Conservation (phyloP, 805 yeast species). For the Candida sanyiensis region DNA sequence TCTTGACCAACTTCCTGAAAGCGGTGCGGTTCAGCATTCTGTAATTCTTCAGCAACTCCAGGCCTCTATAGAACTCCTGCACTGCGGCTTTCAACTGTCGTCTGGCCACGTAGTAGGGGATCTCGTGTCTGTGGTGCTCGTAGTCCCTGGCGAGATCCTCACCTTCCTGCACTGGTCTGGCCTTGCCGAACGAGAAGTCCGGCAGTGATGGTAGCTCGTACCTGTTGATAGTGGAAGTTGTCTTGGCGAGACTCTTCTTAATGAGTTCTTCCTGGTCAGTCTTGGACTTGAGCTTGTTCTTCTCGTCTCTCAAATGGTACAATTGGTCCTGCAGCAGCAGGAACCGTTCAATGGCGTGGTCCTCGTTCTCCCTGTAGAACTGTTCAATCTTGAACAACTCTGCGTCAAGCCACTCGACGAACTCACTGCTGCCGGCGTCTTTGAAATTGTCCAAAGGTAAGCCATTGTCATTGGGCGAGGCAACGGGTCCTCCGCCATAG, state of each 20-base stretch:
- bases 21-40: conserved; percentile 80
- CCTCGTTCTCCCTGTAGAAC: conserved; percentile 58
- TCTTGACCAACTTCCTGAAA: conserved; percentile 81
- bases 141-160: conserved; percentile 39
- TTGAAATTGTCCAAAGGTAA: conserved; percentile 20
- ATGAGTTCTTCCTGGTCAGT: conserved; percentile 12
- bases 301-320: conserved; percentile 54
- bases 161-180: conserved; percentile 3
- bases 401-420: conserved; percentile 59
- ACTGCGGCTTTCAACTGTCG: conserved; percentile 64
- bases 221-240: conserved; percentile 26
- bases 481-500: conserved; percentile 18
- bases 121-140: conserved; percentile 31
- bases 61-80: conserved; percentile 65
- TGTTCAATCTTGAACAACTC: conserved; percentile 55
- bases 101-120: conserved; percentile 61
- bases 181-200: conserved; percentile 30
- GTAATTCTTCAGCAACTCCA: conserved; percentile 66
- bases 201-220: conserved; percentile 41
- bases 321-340: conserved; percentile 64
- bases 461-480: conserved; percentile 2
- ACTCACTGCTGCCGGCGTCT: conserved; percentile 40
- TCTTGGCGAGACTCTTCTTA: conserved; percentile 15
- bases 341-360: conserved; percentile 53
- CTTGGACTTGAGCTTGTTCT: conserved; percentile 21